Percentiles rank a stretch among this genome's conserved stretches.
Conservation (phyloP, 306 rosid species). For the Pyrus bretschneideri region DNA sequence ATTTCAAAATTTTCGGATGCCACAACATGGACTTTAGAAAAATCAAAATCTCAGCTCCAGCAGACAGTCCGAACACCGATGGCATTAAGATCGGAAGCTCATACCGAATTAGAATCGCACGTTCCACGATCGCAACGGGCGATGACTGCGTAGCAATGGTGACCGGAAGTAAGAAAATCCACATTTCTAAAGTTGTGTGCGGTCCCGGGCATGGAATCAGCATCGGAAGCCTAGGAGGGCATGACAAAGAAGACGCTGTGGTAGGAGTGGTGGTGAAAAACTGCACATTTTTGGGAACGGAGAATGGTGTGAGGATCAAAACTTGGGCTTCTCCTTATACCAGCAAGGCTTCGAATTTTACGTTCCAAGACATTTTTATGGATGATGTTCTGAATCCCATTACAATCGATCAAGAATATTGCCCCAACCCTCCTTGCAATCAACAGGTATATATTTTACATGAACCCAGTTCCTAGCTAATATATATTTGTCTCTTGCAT, state of each 20-base stretch:
- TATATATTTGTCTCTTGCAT: too few species aligned
- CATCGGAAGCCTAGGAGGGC: conserved; percentile 53
- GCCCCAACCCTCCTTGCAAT: conserved; percentile 27
- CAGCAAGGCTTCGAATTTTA: conserved; percentile 22
- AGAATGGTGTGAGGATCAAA: conserved; percentile 56
- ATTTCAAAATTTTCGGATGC: conserved; percentile 36
- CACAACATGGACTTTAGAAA: conserved; percentile 27
- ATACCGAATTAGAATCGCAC: conserved; percentile 15
- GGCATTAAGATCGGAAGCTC: conserved; percentile 57
- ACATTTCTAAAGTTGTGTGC: conserved; percentile 27
- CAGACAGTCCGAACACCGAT: conserved; percentile 57
- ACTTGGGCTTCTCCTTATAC: conserved; percentile 40
- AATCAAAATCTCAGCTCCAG: conserved; percentile 32
- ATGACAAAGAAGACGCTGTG: conserved; percentile 26
- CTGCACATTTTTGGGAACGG: conserved; percentile 33
- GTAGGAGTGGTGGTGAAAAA: conserved; percentile 30
- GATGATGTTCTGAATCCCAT: conserved; percentile 36
- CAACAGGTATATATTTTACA: conserved; percentile 19
- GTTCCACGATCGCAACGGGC: conserved; percentile 29
- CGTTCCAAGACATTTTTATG: conserved; percentile 47
- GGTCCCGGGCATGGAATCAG: conserved; percentile 81
- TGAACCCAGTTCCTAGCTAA: neutral
- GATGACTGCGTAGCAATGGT: conserved; percentile 59
- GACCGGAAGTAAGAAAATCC: conserved; percentile 27
- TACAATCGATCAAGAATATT: conserved; percentile 51